Conservation (phyloP, 1,139 yeast species). For the Zygosaccharomyces pseudobailii region DNA sequence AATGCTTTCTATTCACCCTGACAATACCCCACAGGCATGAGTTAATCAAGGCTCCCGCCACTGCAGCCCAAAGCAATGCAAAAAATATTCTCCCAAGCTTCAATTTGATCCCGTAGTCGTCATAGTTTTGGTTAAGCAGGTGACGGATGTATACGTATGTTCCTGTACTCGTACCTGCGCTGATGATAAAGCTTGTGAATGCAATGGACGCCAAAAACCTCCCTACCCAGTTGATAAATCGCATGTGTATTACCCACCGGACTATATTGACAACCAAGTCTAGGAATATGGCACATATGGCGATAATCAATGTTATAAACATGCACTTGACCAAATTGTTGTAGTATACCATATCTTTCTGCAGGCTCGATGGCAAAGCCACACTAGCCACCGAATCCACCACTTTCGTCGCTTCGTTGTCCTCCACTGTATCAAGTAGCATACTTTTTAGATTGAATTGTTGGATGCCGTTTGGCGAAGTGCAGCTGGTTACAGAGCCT, state of each 20-base stretch:
- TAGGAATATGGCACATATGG: slow-evolving; percentile 24
- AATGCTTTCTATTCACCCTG: slow-evolving; percentile 14
- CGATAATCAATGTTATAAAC: slow-evolving; percentile 29
- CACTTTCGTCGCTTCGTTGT: slow-evolving; percentile 18
- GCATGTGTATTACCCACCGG: slow-evolving; percentile 24
- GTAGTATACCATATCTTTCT: slow-evolving; percentile 23
- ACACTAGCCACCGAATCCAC: slow-evolving; percentile 21
- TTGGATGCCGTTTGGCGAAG: slow-evolving; percentile 31
- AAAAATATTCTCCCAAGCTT: slow-evolving; percentile 22
- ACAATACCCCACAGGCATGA: slow-evolving; percentile 24
- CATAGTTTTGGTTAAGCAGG: slow-evolving; percentile 18
- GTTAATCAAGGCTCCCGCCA: slow-evolving; percentile 23
- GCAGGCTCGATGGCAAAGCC: slow-evolving; percentile 22
- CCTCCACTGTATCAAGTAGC: slow-evolving; percentile 22
- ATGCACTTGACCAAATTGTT: slow-evolving; percentile 27
- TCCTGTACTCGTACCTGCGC: slow-evolving; percentile 29
- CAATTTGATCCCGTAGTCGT: slow-evolving; percentile 25
- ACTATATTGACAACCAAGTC: slow-evolving; percentile 19
- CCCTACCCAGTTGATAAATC: slow-evolving; percentile 23
- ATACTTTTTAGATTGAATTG: slow-evolving; percentile 22
- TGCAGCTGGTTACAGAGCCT: slow-evolving; percentile 21
- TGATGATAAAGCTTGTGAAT: slow-evolving; percentile 21
- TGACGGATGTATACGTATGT: slow-evolving; percentile 25
- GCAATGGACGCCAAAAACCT: slow-evolving; percentile 20
- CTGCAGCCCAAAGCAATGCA: slow-evolving; percentile 30